These are phyloP conservation scores for Sisymbrium irio DNA, from an alignment of 345 rosid species.

Conservation along the genomic window DNA sequence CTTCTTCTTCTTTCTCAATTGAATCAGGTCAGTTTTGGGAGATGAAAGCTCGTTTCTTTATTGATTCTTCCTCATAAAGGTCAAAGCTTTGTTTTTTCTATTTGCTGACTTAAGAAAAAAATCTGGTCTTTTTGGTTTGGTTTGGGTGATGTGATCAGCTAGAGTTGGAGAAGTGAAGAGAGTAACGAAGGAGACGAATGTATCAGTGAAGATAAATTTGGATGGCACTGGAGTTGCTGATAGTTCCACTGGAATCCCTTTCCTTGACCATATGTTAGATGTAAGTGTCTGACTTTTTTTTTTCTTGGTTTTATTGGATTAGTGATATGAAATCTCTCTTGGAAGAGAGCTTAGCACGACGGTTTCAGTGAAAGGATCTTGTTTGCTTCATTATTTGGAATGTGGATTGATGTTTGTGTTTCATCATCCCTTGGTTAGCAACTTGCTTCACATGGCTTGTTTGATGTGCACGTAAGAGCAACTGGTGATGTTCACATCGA, in stretches of 20 bases:
- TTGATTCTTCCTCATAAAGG: neutral
- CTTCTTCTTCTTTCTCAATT: neutral
- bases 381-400: neutral
- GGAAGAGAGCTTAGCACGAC: neutral
- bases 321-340: neutral
- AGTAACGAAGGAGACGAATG: slow-evolving; percentile 84
- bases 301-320: neutral
- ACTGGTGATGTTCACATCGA: slow-evolving; percentile 91
- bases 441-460: slow-evolving; percentile 91
- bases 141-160: slow-evolving; percentile 18
- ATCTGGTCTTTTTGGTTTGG: neutral
- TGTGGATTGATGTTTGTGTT: neutral
- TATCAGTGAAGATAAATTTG: slow-evolving; percentile 66
- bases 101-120: neutral
- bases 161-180: slow-evolving; percentile 81
- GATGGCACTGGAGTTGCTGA: slow-evolving; percentile 88
- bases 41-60: neutral
- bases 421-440: slow-evolving; percentile 45
- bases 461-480: slow-evolving; percentile 84
- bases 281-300: slow-evolving; percentile 33
- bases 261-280: slow-evolving; percentile 93
- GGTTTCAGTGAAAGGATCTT: neutral
- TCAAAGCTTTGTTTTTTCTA: neutral
- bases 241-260: slow-evolving; percentile 70
- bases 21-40: slow-evolving; percentile 3